These are phyloP conservation scores for Poterioochromonas sp. DNA, from an alignment of 352 stramenopile genomes.

Conservation along the genomic window DNA sequence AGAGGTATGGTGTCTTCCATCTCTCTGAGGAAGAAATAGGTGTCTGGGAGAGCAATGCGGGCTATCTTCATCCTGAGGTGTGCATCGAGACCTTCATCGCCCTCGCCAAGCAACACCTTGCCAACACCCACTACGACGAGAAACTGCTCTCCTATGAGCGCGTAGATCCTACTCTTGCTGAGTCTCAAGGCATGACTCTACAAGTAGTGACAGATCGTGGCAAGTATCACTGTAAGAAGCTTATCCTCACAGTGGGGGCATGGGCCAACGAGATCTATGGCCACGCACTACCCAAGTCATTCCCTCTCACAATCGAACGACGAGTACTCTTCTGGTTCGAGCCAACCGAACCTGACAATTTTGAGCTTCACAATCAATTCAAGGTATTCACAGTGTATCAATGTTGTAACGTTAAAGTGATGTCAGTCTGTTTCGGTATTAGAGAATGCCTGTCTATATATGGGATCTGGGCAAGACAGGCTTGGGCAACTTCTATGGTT, in stretches of 20 bases:
- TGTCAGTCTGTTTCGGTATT: neutral
- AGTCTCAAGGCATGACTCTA: too few species aligned
- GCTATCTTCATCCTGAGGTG: neutral
- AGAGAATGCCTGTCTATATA: constrained; percentile 13
- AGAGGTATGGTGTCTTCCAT: neutral
- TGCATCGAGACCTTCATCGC: neutral
- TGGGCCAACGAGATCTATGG: neutral
- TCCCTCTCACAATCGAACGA: neutral
- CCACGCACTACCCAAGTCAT: neutral
- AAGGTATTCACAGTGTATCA: too few species aligned
- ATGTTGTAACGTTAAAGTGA: too few species aligned
- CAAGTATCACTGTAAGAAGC: neutral
- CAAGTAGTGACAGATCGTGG: too few species aligned
- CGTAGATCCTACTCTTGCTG: too few species aligned
- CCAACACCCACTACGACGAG: neutral
- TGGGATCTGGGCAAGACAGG: neutral
- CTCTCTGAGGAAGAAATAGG: neutral
- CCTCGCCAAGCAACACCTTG: neutral
- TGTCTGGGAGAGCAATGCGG: neutral
- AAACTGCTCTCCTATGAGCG: neutral
- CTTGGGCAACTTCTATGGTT: constrained; percentile 18
- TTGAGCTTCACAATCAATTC: too few species aligned
- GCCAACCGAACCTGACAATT: too few species aligned
- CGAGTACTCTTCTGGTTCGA: constrained; percentile 5
- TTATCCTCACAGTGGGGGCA: neutral